Evolutionary conservation across 2,329 filamentous ascomycete species (phyloP).

Genomic region (Phaeosphaeriaceae sp.): DNA sequence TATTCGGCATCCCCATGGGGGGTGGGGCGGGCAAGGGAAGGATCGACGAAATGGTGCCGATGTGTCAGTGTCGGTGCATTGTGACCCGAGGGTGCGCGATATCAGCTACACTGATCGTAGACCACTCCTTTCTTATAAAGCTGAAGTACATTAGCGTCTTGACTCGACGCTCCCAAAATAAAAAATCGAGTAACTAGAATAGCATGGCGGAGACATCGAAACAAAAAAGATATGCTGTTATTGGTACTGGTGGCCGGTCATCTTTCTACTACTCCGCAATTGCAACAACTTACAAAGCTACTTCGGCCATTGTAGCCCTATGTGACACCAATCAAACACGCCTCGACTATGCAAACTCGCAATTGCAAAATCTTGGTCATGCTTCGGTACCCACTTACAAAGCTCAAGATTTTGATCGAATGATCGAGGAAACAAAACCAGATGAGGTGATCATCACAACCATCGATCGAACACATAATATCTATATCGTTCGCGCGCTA

Average conservation of each 20-base stretch:
- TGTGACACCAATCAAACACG: slow-evolving; percentile 68
- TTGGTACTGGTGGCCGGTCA: slow-evolving; percentile 66
- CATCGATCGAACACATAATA: slow-evolving; percentile 67
- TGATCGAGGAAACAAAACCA: slow-evolving; percentile 63
- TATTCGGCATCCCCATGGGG: slow-evolving; percentile 12
- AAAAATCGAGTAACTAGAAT: not conserved
- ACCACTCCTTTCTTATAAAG: no score
- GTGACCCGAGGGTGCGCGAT: slow-evolving; percentile 17
- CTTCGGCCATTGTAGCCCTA: slow-evolving; percentile 61
- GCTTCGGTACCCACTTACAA: slow-evolving; percentile 60
- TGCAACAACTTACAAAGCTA: slow-evolving; percentile 58
- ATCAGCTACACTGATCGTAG: slow-evolving; percentile 12
- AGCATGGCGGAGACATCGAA: slow-evolving; percentile 19
- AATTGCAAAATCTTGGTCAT: slow-evolving; percentile 56
- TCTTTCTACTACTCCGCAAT: slow-evolving; percentile 68
- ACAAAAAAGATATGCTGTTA: slow-evolving; percentile 56
- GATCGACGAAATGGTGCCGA: slow-evolving; percentile 12
- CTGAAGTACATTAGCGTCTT: no score
- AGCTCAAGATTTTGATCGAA: slow-evolving; percentile 62
- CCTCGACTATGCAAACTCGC: slow-evolving; percentile 62
- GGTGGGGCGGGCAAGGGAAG: slow-evolving; percentile 12
- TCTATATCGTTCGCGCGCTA: slow-evolving; percentile 65
- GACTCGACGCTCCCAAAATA: no score
- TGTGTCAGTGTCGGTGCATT: slow-evolving; percentile 7
- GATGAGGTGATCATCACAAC: slow-evolving; percentile 69